phyloP scores from a whole-genome alignment of 1,284 basidiomycete species.

The Tylopilus sp. region DNA sequence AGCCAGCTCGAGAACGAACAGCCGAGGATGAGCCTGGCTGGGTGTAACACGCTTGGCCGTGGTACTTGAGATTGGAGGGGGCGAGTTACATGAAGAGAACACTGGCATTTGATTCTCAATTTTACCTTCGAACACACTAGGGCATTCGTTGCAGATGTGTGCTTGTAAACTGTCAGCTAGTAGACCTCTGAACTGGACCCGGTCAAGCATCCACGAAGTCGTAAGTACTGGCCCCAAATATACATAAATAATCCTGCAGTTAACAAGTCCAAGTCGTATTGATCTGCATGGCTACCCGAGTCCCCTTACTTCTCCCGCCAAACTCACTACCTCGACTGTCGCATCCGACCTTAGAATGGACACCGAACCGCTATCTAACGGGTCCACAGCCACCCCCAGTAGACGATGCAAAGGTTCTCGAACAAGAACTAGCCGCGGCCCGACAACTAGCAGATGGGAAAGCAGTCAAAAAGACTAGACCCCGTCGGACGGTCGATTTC shows the following conservation, averaged over 20 bases:
- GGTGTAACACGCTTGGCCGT: conserved; percentile 12
- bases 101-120: too few species aligned
- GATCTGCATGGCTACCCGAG: conserved; percentile 13
- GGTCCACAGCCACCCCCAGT: conserved; percentile 69
- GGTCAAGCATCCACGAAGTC: too few species aligned
- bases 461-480: conserved; percentile 85
- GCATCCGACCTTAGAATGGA: conserved; percentile 50
- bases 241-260: too few species aligned
- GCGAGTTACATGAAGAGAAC: conserved; percentile 12
- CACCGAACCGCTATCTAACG: conserved; percentile 44
- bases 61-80: conserved; percentile 10
- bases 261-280: background rate
- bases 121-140: too few species aligned
- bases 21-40: conserved; percentile 2
- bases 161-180: too few species aligned
- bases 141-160: too few species aligned
- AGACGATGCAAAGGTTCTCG: conserved; percentile 69
- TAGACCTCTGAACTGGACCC: too few species aligned
- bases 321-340: conserved; percentile 35
- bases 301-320: conserved; percentile 45
- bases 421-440: conserved; percentile 73
- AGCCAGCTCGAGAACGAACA: conserved; percentile 12
- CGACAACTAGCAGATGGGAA: conserved; percentile 68
- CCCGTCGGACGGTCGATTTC: conserved; percentile 92
- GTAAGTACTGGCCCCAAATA: too few species aligned